A percentile compares a stretch with the other conserved stretches of the same genome.
phyloP scores from a whole-genome alignment of 176 grass and related monocot genomes.

The Dendrocalamus sinicus region DNA sequence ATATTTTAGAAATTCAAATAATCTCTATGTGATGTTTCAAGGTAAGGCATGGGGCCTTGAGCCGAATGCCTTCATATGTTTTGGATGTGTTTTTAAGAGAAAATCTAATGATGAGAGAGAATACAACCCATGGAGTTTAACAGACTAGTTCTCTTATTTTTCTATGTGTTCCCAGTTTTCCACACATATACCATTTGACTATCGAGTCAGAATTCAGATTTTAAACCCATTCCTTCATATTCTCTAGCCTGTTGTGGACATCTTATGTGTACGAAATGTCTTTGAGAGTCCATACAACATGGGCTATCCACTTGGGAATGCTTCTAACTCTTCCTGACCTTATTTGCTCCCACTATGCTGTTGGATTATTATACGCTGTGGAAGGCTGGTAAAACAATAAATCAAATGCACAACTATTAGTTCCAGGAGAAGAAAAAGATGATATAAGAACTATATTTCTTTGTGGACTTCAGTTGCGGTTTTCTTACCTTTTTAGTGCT shows the following conservation, averaged over 20 bases:
- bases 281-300: neutral
- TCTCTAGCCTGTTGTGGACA: neutral
- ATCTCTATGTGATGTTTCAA: slow-evolving; percentile 16
- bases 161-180: neutral
- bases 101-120: slow-evolving; percentile 9
- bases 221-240: neutral
- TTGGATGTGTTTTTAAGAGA: slow-evolving; percentile 13
- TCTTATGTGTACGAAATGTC: neutral
- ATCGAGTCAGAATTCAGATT: neutral
- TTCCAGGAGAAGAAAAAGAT: neutral
- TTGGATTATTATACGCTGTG: neutral
- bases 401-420: neutral
- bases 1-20: neutral
- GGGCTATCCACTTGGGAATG: slow-evolving; percentile 6
- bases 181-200: neutral
- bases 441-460: neutral
- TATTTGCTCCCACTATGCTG: slow-evolving; percentile 3
- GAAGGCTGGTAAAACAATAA: slow-evolving; percentile 1
- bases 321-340: slow-evolving; percentile 1
- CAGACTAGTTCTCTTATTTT: neutral
- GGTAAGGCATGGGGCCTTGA: neutral
- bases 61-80: neutral
- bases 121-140: neutral
- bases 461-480: neutral
- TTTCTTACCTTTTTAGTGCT: neutral